Evolutionary conservation across 805 yeast genomes (phyloP), one percentile per base, ranked within the genome.

Genomic region (Zygosaccharomyces kombuchaensis): DNA sequence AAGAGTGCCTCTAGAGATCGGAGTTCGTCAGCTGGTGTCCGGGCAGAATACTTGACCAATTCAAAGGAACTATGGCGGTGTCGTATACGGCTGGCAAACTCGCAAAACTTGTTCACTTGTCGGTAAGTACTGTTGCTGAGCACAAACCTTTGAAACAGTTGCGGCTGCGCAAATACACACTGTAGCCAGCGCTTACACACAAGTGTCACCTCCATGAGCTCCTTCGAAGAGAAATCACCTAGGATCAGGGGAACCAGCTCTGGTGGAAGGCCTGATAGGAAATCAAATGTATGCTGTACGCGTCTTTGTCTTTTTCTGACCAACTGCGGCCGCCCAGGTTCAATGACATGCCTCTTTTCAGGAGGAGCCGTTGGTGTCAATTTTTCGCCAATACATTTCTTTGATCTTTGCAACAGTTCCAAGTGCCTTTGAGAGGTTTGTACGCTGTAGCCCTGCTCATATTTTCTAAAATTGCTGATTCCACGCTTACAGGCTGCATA

Each of bases 241-340:
- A 65, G 43, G 9, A 65, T 50, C 4, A 26, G 12, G 4, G 56
- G 52, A 6, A 57, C n/a, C n/a, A 65, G 17, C 46, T 65, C 69
- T 0, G 47, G 6, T 1, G 69, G 69, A 9, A 64, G 37, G 6
- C 30, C 26, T 2, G 29, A 30, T 3, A 59, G 38, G n/a, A 56
- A 50, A 48, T 62, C 63, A 3, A 50, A 12, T 23, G 12, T 7
- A 17, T 4, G 10, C 19, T 2, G 21, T n/a, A n/a, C 31, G 13
- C 21, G 23, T 19, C 34, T 32, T 14, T 12, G 27, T n/a, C 13
- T 26, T 34, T 12, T 38, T 21, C 8, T 17, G 14, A 3, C 38
- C 12, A 13, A n/a, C 17, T 17, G 31, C 30, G 22, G 37, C 16
- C n/a, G 25, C 29, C 35, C 44, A 0, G 65, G 64, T 34, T 60